Evolutionary conservation across 2,329 filamentous ascomycete species (phyloP), one percentile per base, ranked within the genome.

Genomic region (Microcyclospora pomicola): DNA sequence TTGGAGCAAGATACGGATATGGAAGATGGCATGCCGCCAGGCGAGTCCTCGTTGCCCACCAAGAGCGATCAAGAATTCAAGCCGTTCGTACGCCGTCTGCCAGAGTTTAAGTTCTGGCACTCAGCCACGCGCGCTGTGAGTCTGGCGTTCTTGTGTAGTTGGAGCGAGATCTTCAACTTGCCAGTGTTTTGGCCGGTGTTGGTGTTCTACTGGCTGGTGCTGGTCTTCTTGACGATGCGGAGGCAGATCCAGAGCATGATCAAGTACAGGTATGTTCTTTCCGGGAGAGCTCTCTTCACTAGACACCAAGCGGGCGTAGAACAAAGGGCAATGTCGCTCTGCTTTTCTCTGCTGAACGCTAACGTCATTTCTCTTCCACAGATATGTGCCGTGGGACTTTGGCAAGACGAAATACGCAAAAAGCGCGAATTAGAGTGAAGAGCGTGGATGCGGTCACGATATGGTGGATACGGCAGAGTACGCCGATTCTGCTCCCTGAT

Each of bases 241-340:
- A 84, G 91, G 71, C 91, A 98, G 68, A 98, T 98, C 53, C 91
- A 98, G 68, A 91, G 96, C 68, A 98, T 98, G 91, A 88, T 98
- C 73, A 98, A 96, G 71, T 98, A 96, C 70, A 84, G 88, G 66
- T 98, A 94, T 59, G 86, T 94, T 9, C 15, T 24, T 7, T 24
- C 5, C 19, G 19, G 7, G 4, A 24, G 7, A 4, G 19, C 5
- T 24, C 19, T 24, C 19, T 24, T 24, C 19, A 24, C 28, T n/a
- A n/a, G 28, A 30, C n/a, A n/a, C 10, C 9, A 30, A 30, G 9
- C 28, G 28, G 28, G 9, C n/a, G 28, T 30, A 30, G 14, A 36
- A n/a, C n/a, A n/a, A n/a, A n/a, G n/a, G n/a, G n/a, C n/a, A n/a
- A n/a, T n/a, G n/a, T n/a, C n/a, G n/a, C n/a, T n/a, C n/a, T n/a